Base-by-base conservation (phyloP, 2,329 filamentous ascomycete genomes). In the Endoconidiophora polonica region DNA sequence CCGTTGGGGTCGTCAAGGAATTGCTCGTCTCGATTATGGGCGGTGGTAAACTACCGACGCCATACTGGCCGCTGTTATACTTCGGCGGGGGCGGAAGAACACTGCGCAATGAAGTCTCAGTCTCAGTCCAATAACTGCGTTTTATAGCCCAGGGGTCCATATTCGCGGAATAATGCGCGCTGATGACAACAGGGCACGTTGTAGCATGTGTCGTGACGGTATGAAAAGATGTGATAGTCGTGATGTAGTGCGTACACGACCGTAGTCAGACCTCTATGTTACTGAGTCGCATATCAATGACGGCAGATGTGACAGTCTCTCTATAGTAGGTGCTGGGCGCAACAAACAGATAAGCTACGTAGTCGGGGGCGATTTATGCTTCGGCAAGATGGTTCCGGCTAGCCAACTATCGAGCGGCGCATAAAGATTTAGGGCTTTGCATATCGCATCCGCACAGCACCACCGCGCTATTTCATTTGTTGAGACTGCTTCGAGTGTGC, bases 21-120 rank as follows among this genome's bases (percentile, higher is more conserved):
- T 96, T 98, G 66, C 91, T 94, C 49, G 90, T 95, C 72, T 98
- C 91, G 60, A 94, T 82, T 64, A 94, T 77, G 37, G 83, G 81
- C 37, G 77, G 71, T 6, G 46, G 41, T 22, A 36, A 33, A 9
- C 18, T 36, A 10, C 81, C 74, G 56, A 77, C 77, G 58, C 81
- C 80, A 68, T 84, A 83, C 56, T 81, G 59, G 77, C 73, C 60
- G 77, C 74, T 56, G 78, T 85, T 82, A 69, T 94, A 95, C 64
- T 87, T 79, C 54, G 84, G 81, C 54, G 85, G 86, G 55, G 87
- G 88, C 54, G 88, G 86, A 58, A 94, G 74, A 58, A 93, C 86
- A 66, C 84, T 87, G 57, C 46, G 46, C 16, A 29, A 43, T 29
- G 26, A 47, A 29, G 36, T 40, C 20, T 53, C 47, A 47, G 51